phyloP scores from a whole-genome alignment of 176 grass and related monocot genomes.

The Raddia guianensis region DNA sequence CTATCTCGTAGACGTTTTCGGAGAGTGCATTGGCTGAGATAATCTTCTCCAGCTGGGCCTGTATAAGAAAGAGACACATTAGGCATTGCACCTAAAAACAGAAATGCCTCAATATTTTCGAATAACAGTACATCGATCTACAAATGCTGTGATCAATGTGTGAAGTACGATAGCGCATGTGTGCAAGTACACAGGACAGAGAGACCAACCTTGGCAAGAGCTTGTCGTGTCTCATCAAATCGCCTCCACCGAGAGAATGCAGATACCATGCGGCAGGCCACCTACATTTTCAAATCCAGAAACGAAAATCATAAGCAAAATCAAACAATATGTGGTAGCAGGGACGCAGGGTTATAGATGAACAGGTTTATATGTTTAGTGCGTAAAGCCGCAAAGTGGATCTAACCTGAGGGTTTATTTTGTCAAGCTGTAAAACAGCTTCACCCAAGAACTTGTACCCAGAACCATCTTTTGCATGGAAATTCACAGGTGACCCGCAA shows the following conservation, averaged over 20 bases:
- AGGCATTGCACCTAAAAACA: background rate
- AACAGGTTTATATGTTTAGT: background rate
- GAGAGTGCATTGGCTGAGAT: conserved; percentile 92
- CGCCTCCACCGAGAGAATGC: conserved; percentile 91
- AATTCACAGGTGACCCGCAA: conserved; percentile 86
- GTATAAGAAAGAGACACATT: conserved; percentile 25
- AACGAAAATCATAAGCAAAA: background rate
- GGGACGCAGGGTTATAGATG: background rate
- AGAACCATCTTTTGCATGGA: conserved; percentile 97
- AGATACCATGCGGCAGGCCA: conserved; percentile 92
- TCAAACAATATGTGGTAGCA: background rate
- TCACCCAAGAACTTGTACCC: conserved; percentile 97
- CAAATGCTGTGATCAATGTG: background rate
- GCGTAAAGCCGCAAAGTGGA: background rate
- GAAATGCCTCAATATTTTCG: too few relatives aligned
- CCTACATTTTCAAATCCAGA: conserved; percentile 50
- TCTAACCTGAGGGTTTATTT: conserved; percentile 93
- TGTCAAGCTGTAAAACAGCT: conserved; percentile 91
- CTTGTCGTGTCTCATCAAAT: conserved; percentile 78
- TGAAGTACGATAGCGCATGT: background rate
- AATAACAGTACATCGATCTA: background rate
- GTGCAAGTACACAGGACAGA: background rate
- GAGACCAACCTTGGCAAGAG: conserved; percentile 73
- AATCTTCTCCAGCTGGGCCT: conserved; percentile 92
- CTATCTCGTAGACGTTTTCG: conserved; percentile 94